Evolutionary conservation across 2,329 filamentous ascomycete genomes (phyloP).

Genomic region (Aspergillus sp.): DNA sequence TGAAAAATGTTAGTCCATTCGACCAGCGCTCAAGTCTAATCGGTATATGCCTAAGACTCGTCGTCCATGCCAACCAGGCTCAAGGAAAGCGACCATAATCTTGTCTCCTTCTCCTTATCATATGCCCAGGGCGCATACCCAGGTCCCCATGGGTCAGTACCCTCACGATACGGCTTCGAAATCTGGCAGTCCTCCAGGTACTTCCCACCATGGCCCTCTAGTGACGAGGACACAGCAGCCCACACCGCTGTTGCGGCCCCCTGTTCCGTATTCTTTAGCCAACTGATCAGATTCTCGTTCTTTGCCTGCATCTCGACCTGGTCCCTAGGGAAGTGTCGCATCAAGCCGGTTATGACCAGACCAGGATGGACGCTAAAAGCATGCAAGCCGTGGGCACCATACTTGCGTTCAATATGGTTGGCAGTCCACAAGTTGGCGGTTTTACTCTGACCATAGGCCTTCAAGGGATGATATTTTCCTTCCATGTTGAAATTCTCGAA

Average conservation of each 20-base stretch:
- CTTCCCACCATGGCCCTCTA: constrained; percentile 24
- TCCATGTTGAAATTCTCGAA: constrained; percentile 42
- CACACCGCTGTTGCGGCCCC: constrained; percentile 27
- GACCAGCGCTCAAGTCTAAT: too few relatives aligned
- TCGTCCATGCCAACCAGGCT: neutral
- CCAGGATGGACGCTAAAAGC: constrained; percentile 49
- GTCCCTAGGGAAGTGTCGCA: constrained; percentile 1
- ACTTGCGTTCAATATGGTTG: constrained; percentile 52
- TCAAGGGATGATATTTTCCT: constrained; percentile 32
- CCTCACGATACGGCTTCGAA: neutral
- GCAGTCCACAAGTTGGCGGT: constrained; percentile 53
- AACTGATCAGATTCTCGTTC: neutral
- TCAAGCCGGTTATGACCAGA: constrained; percentile 6
- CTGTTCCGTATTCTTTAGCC: constrained; percentile 15
- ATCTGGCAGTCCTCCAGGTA: constrained; percentile 26
- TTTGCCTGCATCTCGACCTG: neutral
- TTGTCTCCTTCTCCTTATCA: neutral
- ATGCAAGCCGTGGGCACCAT: constrained; percentile 45
- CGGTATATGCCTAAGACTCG: too few relatives aligned
- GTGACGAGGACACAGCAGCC: constrained; percentile 23
- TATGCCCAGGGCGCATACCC: neutral
- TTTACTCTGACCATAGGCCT: constrained; percentile 51
- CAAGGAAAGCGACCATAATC: neutral
- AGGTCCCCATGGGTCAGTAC: neutral
- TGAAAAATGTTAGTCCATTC: too few relatives aligned